These are phyloP conservation scores for Nakaseomyces bracarensis DNA, from an alignment of 1,139 yeast genomes.

Conservation along the genomic window DNA sequence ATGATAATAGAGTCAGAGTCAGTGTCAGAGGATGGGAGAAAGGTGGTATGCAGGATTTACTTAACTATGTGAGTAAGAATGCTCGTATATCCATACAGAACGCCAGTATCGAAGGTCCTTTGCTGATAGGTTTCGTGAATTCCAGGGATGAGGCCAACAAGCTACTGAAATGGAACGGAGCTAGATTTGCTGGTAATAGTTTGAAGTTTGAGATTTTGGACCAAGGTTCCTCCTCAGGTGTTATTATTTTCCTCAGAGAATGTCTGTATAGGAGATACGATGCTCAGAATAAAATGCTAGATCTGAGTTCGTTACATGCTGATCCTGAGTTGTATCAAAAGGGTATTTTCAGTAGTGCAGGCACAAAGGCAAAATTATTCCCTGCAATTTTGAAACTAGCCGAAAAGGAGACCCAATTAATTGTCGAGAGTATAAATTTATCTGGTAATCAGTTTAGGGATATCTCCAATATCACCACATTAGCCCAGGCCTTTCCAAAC, in stretches of 20 bases:
- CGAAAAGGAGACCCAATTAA: slow-evolving; percentile 34
- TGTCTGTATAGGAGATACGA: slow-evolving; percentile 64
- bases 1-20: slow-evolving; percentile 23
- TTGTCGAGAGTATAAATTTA: slow-evolving; percentile 68
- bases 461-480: slow-evolving; percentile 50
- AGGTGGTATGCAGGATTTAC: slow-evolving; percentile 59
- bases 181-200: slow-evolving; percentile 69
- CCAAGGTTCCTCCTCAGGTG: slow-evolving; percentile 31
- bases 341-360: slow-evolving; percentile 57
- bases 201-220: slow-evolving; percentile 43
- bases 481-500: slow-evolving; percentile 67
- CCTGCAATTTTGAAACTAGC: slow-evolving; percentile 89
- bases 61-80: slow-evolving; percentile 62
- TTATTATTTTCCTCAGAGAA: slow-evolving; percentile 54
- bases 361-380: slow-evolving; percentile 68
- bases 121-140: slow-evolving; percentile 51
- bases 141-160: slow-evolving; percentile 49
- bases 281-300: slow-evolving; percentile 55
- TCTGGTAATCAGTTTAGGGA: slow-evolving; percentile 64
- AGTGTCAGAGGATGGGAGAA: slow-evolving; percentile 72
- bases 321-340: slow-evolving; percentile 55
- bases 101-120: slow-evolving; percentile 38
- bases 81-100: slow-evolving; percentile 49
- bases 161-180: slow-evolving; percentile 60
- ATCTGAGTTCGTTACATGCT: slow-evolving; percentile 56